These are phyloP conservation scores for Heimioporus retisporus DNA, from an alignment of 1,284 basidiomycete species.

Conservation along the genomic window DNA sequence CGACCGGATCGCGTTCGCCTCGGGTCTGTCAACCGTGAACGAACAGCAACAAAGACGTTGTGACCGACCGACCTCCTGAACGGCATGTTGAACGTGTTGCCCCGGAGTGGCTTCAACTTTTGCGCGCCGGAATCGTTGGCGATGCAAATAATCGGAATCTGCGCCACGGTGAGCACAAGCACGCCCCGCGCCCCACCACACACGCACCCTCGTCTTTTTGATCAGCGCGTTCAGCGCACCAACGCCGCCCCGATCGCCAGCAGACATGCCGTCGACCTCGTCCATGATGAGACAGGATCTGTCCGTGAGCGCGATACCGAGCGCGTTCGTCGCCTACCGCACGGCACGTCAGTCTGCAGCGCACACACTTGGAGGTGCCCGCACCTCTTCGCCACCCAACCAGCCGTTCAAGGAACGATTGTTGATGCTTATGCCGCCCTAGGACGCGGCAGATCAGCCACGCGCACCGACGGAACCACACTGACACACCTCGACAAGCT, in stretches of 20 bases:
- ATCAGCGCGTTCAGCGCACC: conserved; percentile 94
- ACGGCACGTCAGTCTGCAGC: no score
- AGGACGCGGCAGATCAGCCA: conserved; percentile 6
- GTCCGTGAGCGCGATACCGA: conserved; percentile 80
- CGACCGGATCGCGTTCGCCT: conserved; percentile 80
- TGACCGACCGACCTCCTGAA: conserved; percentile 74
- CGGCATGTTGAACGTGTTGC: conserved; percentile 80
- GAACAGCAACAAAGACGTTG: background rate
- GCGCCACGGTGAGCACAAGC: conserved; percentile 2
- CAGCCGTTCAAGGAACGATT: conserved; percentile 93
- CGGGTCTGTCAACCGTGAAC: conserved; percentile 65
- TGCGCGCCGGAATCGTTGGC: conserved; percentile 91
- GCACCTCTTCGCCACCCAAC: conserved; percentile 73
- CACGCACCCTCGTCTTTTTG: conserved; percentile 91
- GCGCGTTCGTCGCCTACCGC: conserved; percentile 68
- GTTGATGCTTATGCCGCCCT: conserved; percentile 90
- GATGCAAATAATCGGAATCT: conserved; percentile 99
- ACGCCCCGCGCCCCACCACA: background rate
- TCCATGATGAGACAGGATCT: conserved; percentile 97
- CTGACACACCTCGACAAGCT: conserved; percentile 85
- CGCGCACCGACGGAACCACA: background rate
- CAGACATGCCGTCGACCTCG: conserved; percentile 99
- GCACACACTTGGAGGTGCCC: conserved; percentile 16
- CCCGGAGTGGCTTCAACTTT: conserved; percentile 91
- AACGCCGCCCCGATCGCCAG: conserved; percentile 96